phyloP scores from a whole-genome alignment of 2,329 filamentous ascomycete species.

The Cercospora sp. region DNA sequence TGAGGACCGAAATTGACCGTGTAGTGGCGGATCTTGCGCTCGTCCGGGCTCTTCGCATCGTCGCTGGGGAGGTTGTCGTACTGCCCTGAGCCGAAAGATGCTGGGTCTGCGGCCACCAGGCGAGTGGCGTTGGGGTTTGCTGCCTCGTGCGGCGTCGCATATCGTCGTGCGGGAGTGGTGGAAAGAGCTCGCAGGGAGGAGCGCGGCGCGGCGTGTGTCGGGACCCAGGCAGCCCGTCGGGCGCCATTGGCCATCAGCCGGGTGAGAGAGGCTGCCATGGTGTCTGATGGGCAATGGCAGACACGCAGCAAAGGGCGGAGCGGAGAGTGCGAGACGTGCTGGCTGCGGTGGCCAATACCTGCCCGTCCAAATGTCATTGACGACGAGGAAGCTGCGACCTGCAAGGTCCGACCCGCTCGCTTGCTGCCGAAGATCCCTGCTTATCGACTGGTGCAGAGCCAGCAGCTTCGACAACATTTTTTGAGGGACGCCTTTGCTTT shows the following conservation, averaged over 20 bases:
- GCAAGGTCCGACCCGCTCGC: conserved; percentile 2
- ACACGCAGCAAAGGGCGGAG: conserved; percentile 5
- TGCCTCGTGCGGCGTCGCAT: conserved; percentile 56
- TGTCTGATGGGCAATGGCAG: conserved; percentile 29
- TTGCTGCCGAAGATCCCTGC: conserved; percentile 11
- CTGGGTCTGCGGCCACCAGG: conserved; percentile 63
- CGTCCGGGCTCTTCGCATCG: conserved; percentile 51
- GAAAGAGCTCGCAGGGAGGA: conserved; percentile 61
- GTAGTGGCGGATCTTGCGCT: conserved; percentile 94
- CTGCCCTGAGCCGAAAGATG: conserved; percentile 57
- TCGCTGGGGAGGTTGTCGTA: conserved; percentile 47
- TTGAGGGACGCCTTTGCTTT: background rate
- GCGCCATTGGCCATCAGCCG: conserved; percentile 67
- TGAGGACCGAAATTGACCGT: conserved; percentile 99
- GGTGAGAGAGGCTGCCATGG: conserved; percentile 70
- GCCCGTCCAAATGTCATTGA: conserved; percentile 9
- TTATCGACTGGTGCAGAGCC: conserved; percentile 4
- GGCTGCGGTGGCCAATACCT: conserved; percentile 19
- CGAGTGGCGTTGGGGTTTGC: conserved; percentile 15
- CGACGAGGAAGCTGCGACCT: conserved; percentile 9
- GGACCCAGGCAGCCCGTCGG: conserved; percentile 47
- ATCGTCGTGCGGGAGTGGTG: conserved; percentile 61
- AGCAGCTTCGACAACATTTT: conserved; percentile 11
- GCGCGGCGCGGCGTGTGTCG: conserved; percentile 33
- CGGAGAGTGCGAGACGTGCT: conserved; percentile 4